Evolutionary conservation across 73 alveolate species (phyloP).

Genomic region (Stentor roeselii): DNA sequence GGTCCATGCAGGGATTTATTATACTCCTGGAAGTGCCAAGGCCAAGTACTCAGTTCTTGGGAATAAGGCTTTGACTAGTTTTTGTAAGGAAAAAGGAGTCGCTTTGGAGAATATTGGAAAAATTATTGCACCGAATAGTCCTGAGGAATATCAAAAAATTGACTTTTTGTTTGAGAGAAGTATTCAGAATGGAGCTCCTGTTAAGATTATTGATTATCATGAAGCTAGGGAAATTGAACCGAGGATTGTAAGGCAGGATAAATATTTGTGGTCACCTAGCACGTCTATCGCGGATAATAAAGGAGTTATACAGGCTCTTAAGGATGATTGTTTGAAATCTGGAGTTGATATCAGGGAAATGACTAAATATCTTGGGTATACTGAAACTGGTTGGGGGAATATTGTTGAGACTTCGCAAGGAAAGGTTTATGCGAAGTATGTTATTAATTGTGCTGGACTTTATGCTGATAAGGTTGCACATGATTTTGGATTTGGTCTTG

Average conservation of each 20-base stretch:
- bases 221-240: constrained; percentile 74
- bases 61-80: constrained; percentile 54
- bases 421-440: constrained; percentile 33
- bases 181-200: constrained; percentile 57
- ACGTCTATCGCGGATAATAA: constrained; percentile 71
- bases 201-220: constrained; percentile 52
- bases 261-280: constrained; percentile 72
- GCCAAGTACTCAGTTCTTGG: constrained; percentile 75
- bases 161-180: constrained; percentile 59
- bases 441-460: constrained; percentile 76
- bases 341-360: constrained; percentile 30
- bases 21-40: constrained; percentile 62
- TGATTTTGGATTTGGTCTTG: constrained; percentile 58
- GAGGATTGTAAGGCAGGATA: constrained; percentile 46
- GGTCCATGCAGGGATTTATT: constrained; percentile 85
- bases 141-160: constrained; percentile 52
- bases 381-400: constrained; percentile 1
- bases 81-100: constrained; percentile 53
- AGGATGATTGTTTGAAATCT: constrained; percentile 4
- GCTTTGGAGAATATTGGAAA: constrained; percentile 70
- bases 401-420: background rate
- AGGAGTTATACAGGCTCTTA: constrained; percentile 45
- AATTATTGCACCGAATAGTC: constrained; percentile 67
- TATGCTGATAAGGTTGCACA: constrained; percentile 67
- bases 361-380: background rate